A percentile compares a stretch with the other conserved stretches of the same genome.
Evolutionary conservation across 441 rosid genomes (phyloP).

Genomic region (Pelargonium cotyledonis): DNA sequence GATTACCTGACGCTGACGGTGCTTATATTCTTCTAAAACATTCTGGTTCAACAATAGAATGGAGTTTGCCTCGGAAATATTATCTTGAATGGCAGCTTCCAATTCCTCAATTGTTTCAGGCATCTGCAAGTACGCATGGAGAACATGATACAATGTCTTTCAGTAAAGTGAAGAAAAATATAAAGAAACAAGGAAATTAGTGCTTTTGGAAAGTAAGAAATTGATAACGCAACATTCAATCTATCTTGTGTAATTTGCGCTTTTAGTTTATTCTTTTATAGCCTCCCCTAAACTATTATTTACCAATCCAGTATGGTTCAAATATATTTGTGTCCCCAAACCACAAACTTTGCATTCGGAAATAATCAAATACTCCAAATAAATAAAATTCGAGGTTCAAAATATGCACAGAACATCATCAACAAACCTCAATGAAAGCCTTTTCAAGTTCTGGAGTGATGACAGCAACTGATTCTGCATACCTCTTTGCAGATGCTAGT

Average conservation of each 20-base stretch:
- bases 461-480: slow-evolving; percentile 70
- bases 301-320: background rate
- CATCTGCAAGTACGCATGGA: slow-evolving; percentile 43
- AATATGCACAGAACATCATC: background rate
- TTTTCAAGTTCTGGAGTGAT: slow-evolving; percentile 75
- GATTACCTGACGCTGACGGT: slow-evolving; percentile 59
- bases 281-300: background rate
- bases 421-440: slow-evolving; percentile 67
- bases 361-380: background rate
- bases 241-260: background rate
- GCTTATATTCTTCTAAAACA: slow-evolving; percentile 72
- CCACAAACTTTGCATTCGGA: background rate
- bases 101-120: slow-evolving; percentile 86
- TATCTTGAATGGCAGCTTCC: slow-evolving; percentile 88
- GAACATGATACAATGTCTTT: background rate
- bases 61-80: slow-evolving; percentile 75
- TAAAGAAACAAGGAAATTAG: background rate
- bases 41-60: slow-evolving; percentile 77
- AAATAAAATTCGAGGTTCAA: background rate
- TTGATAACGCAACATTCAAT: background rate
- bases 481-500: slow-evolving; percentile 66
- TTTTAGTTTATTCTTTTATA: background rate
- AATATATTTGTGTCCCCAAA: background rate
- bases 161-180: slow-evolving; percentile 1
- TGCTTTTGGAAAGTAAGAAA: background rate